Conservation (phyloP, 805 yeast species). For the Hanseniaspora taiwanica region DNA sequence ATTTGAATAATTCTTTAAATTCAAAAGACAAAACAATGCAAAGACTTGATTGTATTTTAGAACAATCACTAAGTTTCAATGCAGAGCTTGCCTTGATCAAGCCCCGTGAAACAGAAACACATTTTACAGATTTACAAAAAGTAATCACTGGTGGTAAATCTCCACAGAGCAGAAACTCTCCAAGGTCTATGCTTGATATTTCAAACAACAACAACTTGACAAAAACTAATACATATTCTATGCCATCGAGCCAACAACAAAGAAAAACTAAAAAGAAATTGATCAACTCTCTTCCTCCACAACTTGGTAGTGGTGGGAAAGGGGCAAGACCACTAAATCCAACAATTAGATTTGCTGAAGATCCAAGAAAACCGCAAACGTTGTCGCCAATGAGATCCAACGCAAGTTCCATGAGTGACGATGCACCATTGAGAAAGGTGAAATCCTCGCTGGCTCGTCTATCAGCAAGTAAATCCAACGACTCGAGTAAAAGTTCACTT, state of each 20-base stretch:
- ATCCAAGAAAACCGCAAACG: conserved; percentile 2
- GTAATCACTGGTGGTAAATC: conserved; percentile 20
- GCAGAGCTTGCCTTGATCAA: conserved; percentile 13
- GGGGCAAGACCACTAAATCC: conserved; percentile 5
- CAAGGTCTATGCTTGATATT: no score
- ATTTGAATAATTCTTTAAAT: conserved; percentile 2
- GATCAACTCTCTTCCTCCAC: conserved; percentile 13
- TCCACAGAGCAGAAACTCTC: background rate
- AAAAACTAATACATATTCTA: background rate
- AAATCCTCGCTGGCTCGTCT: background rate
- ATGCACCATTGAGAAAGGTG: background rate
- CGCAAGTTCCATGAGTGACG: background rate
- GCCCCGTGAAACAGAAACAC: conserved; percentile 8
- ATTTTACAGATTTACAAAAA: conserved; percentile 13
- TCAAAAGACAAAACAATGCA: background rate
- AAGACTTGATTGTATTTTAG: conserved; percentile 12
- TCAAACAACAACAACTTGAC: background rate
- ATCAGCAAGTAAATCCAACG: background rate
- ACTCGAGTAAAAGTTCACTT: background rate
- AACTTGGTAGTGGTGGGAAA: conserved; percentile 7
- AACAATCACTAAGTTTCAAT: conserved; percentile 14
- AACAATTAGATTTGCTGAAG: conserved; percentile 1
- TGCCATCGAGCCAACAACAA: background rate
- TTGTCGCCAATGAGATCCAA: background rate
- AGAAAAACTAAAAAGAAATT: background rate